These are phyloP conservation scores for Pseudocercospora musae DNA, from an alignment of 2,329 filamentous ascomycete species.

Conservation along the genomic window DNA sequence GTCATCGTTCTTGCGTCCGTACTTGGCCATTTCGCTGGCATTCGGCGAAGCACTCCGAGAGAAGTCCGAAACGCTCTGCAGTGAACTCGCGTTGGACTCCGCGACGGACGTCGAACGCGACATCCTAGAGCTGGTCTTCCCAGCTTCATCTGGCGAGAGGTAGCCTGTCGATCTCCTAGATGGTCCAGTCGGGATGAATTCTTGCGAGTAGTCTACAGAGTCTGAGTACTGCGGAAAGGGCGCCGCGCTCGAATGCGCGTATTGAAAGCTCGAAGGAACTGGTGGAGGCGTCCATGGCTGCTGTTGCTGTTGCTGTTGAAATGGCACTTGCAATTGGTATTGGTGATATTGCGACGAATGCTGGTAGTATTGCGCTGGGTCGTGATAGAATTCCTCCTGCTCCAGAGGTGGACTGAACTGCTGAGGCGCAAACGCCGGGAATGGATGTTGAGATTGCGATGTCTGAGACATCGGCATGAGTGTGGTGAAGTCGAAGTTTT, in stretches of 20 bases:
- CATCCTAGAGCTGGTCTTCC: slow-evolving; percentile 5
- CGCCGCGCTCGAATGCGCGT: neutral
- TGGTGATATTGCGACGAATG: slow-evolving; percentile 11
- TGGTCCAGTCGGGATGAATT: slow-evolving; percentile 7
- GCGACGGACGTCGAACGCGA: slow-evolving; percentile 29
- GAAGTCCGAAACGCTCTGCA: slow-evolving; percentile 26
- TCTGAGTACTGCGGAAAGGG: slow-evolving; percentile 21
- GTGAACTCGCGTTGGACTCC: slow-evolving; percentile 30
- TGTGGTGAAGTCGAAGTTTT: slow-evolving; percentile 17
- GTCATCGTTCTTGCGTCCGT: slow-evolving; percentile 44
- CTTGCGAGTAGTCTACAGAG: slow-evolving; percentile 3
- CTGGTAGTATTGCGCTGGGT: slow-evolving; percentile 11
- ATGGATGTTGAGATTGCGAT: slow-evolving; percentile 4
- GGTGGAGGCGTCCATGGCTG: slow-evolving; percentile 14
- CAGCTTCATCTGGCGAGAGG: slow-evolving; percentile 21
- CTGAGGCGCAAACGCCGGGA: slow-evolving; percentile 8
- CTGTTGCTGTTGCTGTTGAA: slow-evolving; percentile 4
- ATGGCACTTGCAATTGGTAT: slow-evolving; percentile 6
- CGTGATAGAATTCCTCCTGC: slow-evolving; percentile 7
- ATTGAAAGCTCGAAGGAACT: slow-evolving; percentile 13
- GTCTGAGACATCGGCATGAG: slow-evolving; percentile 8
- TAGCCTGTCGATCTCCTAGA: slow-evolving; percentile 15
- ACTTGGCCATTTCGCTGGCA: slow-evolving; percentile 34
- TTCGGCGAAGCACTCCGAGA: slow-evolving; percentile 34
- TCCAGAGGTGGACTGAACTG: slow-evolving; percentile 1